These are phyloP conservation scores for Fusarium subtropicale DNA, from an alignment of 2,329 filamentous ascomycete genomes.

Conservation along the genomic window DNA sequence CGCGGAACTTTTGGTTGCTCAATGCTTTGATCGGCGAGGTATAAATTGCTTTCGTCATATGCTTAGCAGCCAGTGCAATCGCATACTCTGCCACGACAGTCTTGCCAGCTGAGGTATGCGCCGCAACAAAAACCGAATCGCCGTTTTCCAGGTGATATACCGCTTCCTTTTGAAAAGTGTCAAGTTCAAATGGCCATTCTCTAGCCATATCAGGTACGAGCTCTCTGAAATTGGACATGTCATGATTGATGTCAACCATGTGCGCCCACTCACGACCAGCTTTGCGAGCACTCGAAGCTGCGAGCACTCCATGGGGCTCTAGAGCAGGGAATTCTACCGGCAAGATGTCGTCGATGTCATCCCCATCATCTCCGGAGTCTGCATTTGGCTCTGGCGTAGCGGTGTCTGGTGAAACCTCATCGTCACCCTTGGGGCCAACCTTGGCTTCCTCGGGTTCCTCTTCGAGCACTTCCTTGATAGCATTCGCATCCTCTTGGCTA, in stretches of 20 bases:
- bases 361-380: constrained; percentile 61
- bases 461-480: constrained; percentile 73
- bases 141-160: constrained; percentile 97
- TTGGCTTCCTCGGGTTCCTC: constrained; percentile 60
- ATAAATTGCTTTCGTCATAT: constrained; percentile 99
- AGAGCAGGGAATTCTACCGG: constrained; percentile 94
- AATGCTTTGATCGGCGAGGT: constrained; percentile 98
- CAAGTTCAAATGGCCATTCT: constrained; percentile 96
- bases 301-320: constrained; percentile 82
- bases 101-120: constrained; percentile 97
- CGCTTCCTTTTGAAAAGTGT: constrained; percentile 98
- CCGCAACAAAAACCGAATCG: constrained; percentile 97
- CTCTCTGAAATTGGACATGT: constrained; percentile 93
- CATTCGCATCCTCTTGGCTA: constrained; percentile 72
- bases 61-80: constrained; percentile 93
- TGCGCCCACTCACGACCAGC: constrained; percentile 94
- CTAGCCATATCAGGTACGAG: constrained; percentile 96
- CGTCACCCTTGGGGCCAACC: constrained; percentile 47
- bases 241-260: constrained; percentile 94
- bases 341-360: constrained; percentile 85
- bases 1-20: constrained; percentile 98
- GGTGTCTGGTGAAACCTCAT: constrained; percentile 42
- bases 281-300: constrained; percentile 77
- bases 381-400: constrained; percentile 45
- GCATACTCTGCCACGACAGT: constrained; percentile 98